phyloP scores from a whole-genome alignment of 2,329 filamentous ascomycete genomes.

The Hypoxylon sp. region DNA sequence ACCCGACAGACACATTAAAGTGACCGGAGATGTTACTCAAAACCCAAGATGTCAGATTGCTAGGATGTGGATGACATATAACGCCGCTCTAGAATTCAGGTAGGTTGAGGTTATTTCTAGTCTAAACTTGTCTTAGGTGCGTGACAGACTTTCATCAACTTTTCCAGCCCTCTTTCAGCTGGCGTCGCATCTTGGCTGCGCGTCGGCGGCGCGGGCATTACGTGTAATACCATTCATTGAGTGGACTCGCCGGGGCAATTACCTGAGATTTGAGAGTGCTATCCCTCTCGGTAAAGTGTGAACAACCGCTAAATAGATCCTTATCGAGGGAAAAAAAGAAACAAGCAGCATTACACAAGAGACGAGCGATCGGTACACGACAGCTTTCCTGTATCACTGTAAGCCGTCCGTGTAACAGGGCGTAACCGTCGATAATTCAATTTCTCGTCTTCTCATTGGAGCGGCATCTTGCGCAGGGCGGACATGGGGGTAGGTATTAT shows the following conservation, averaged over 20 bases:
- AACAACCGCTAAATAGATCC: slow-evolving; percentile 29
- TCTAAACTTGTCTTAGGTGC: slow-evolving; percentile 19
- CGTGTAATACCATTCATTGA: background rate
- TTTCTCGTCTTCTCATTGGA: slow-evolving; percentile 28
- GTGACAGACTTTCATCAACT: slow-evolving; percentile 15
- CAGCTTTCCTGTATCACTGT: slow-evolving; percentile 10
- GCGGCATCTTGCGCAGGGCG: slow-evolving; percentile 20
- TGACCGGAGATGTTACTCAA: slow-evolving; percentile 14
- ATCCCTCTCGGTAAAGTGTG: slow-evolving; percentile 15
- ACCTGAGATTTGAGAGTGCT: slow-evolving; percentile 4
- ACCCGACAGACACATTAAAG: slow-evolving; percentile 1
- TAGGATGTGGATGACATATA: slow-evolving; percentile 12
- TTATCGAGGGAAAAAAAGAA: slow-evolving; percentile 12
- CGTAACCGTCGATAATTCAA: slow-evolving; percentile 20
- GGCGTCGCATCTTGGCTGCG: slow-evolving; percentile 7
- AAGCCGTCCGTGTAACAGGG: slow-evolving; percentile 32
- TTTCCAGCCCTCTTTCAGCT: slow-evolving; percentile 1
- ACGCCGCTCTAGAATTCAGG: background rate
- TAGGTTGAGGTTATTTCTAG: background rate
- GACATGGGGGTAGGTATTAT: slow-evolving; percentile 8
- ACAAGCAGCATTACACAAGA: slow-evolving; percentile 30
- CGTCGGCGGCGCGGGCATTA: slow-evolving; percentile 20
- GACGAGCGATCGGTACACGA: slow-evolving; percentile 10
- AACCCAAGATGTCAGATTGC: background rate
- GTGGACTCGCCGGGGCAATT: too few relatives aligned